Evolutionary conservation across 1,139 yeast species (phyloP), one percentile per base, ranked within the genome.

Genomic region (Geotrichum histeridarum): DNA sequence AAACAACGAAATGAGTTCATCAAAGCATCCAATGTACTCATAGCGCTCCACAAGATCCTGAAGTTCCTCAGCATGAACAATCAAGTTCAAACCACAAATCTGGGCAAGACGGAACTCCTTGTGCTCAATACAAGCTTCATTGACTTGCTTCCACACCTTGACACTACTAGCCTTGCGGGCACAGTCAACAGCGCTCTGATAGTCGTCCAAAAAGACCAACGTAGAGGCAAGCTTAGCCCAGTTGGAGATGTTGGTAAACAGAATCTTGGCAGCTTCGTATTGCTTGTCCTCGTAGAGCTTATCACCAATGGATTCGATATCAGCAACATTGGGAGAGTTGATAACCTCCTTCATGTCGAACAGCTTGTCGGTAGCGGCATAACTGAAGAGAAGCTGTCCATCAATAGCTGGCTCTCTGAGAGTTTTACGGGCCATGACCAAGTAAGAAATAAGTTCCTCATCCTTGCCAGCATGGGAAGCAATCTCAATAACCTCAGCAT

Each of bases 131-230:
- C 99, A 93, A 27, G 98, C 99, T 69, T 84, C 86, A 72, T 90
- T 89, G 53, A 93, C 99, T 73, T 91, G 95, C 73, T 90, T 93
- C 99, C 99, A 93, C 43, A 93, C 99, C 67, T 79, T 81, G 60
- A 85, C 83, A 72, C 91, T 91, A 47, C 96, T 87, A 4, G 99
- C 99, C 75, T 93, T 94, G 77, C 99, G 86, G 17, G 99, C 99
- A 73, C 97, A 90, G 68, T 93, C 99, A 61, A 93, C 99, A 50
- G 99, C 99, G 55, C 89, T 84, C 75, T 93, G 98, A 72, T 90
- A 90, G 70, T 93, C 98, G 57, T 82, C 83, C 68, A 93, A 77
- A 75, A 85, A 89, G 18, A 93, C 99, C 67, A 91, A 81, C 38
- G 98, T 93, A 15, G 97, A 87, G 9, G 99, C 98, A 65, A 93